Evolutionary conservation across 1,284 basidiomycete species (phyloP), one percentile per base, ranked within the genome.

Genomic region (Chalciporus sp.): DNA sequence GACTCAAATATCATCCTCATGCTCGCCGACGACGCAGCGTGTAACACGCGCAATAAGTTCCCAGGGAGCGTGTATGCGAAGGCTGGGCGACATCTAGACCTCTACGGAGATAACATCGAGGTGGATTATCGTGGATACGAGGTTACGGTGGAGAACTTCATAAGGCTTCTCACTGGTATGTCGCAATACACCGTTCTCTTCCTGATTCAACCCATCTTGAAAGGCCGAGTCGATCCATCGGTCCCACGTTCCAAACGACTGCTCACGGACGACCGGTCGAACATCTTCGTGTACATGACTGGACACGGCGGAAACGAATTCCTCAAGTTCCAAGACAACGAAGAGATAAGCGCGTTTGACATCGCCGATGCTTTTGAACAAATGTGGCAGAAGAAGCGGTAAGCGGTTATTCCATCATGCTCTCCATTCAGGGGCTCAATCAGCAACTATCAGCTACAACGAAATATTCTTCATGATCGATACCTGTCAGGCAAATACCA

Each of bases 1-100:
- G 96, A 99, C 74, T 94, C 91, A 14, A 95, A 99, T 68, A 98
- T 99, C 69, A 97, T 99, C 70, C 85, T 99, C 47, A 99, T 99
- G 97, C 82, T 99, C 41, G 94, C 95, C 4, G 96, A 99, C 72
- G 97, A 99, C 67, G 92, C 86, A 1, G 93, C 96, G 0, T 99
- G 96, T 69, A 98, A 98, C 68, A 67, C 93, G 6, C 84, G 96
- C 26, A 99, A 99, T 74, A 86, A 85, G 50, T 96, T 94, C 66
- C 90, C 96, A 0, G 96, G 90, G 0, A 90, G 88, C 33, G 94
- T 99, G 1, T 98, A 93, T 68, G 88, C 93, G 11, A 91, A 92
- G 62, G 78, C 85, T 0, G 88, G 86, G 5, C 82, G 87, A 19
- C 78, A 83, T 35, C 77, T 97, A 3, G 96, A 99, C 67, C 76